Percentiles rank a stretch among this genome's conserved stretches.
phyloP scores from a whole-genome alignment of 2,329 filamentous ascomycete genomes.

The Neonectria faginata region DNA sequence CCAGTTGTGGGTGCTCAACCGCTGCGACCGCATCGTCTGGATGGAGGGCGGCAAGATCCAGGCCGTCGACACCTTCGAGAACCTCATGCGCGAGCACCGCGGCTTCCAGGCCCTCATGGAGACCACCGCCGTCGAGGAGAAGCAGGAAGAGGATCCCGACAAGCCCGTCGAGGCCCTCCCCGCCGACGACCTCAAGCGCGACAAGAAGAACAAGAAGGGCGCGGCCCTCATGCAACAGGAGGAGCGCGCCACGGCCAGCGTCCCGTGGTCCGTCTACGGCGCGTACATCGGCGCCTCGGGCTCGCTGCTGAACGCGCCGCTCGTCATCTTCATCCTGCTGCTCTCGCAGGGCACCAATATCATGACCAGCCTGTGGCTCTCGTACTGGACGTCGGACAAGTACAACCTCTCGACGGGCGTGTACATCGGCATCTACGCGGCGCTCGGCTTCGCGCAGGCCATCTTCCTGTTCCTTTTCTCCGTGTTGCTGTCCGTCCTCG shows the following conservation, averaged over 20 bases:
- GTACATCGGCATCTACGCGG: conserved; percentile 81
- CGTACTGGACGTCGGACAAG: conserved; percentile 89
- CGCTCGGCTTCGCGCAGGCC: conserved; percentile 77
- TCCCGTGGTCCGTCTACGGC: conserved; percentile 83
- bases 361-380: conserved; percentile 89
- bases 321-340: conserved; percentile 72
- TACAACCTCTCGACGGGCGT: conserved; percentile 74
- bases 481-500: conserved; percentile 79
- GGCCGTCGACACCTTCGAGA: conserved; percentile 89
- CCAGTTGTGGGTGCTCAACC: conserved; percentile 90
- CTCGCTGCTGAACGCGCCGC: conserved; percentile 73
- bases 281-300: conserved; percentile 83
- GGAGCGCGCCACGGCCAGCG: conserved; percentile 78
- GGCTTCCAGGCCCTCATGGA: conserved; percentile 88
- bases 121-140: conserved; percentile 79
- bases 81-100: conserved; percentile 82
- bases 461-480: conserved; percentile 85
- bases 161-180: conserved; percentile 59
- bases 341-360: conserved; percentile 88
- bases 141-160: conserved; percentile 63
- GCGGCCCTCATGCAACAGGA: conserved; percentile 77
- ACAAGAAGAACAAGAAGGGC: conserved; percentile 69
- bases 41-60: conserved; percentile 89
- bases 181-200: conserved; percentile 57
- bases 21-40: conserved; percentile 92